Evolutionary conservation across 2,329 filamentous ascomycete species (phyloP).

Genomic region (Cercospora sp.): DNA sequence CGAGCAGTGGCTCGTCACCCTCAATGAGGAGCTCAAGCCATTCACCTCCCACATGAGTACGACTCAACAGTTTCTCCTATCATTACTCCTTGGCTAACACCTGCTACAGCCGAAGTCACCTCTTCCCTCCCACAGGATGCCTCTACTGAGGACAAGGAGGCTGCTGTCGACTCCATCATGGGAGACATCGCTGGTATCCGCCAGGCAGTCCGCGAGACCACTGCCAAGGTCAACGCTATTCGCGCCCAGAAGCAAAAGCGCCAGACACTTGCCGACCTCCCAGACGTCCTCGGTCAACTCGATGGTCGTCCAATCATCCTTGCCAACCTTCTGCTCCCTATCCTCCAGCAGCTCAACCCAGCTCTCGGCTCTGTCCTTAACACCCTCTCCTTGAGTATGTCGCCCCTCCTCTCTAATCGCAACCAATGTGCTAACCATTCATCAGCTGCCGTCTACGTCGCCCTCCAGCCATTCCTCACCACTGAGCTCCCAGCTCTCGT

Average conservation of each 20-base stretch:
- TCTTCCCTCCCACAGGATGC: background rate
- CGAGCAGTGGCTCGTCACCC: background rate
- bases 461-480: slow-evolving; percentile 19
- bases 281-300: slow-evolving; percentile 18
- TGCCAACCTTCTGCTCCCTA: slow-evolving; percentile 12
- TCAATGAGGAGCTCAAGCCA: background rate
- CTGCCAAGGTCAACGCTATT: slow-evolving; percentile 12
- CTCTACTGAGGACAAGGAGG: slow-evolving; percentile 12
- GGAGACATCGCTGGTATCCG: slow-evolving; percentile 21
- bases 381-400: slow-evolving; percentile 9
- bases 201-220: slow-evolving; percentile 23
- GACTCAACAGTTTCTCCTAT: background rate
- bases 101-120: background rate
- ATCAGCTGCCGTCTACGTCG: slow-evolving; percentile 8
- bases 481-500: slow-evolving; percentile 16
- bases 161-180: slow-evolving; percentile 10
- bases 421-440: background rate
- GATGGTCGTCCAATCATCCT: slow-evolving; percentile 18
- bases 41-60: slow-evolving; percentile 3
- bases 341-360: slow-evolving; percentile 18
- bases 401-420: too few species aligned
- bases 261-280: slow-evolving; percentile 5
- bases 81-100: background rate
- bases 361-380: slow-evolving; percentile 17
- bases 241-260: slow-evolving; percentile 8